Evolutionary conservation across 2,329 filamentous ascomycete species (phyloP).

Genomic region (Endoconidiophora polonica): DNA sequence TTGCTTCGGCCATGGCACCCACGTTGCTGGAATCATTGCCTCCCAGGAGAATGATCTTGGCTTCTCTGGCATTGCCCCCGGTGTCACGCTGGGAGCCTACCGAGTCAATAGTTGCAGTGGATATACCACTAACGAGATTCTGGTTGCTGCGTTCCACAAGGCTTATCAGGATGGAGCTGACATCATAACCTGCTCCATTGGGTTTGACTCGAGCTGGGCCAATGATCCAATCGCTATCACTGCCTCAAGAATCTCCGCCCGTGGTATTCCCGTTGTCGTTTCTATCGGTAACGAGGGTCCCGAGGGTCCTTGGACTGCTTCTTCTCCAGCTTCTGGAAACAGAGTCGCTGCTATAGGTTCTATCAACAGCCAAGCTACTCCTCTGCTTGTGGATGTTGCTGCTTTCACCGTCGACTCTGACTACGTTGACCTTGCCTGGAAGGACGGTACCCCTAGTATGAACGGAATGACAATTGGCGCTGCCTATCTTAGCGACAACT

Average conservation of each 20-base stretch:
- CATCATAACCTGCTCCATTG: conserved; percentile 20
- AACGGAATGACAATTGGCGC: not conserved
- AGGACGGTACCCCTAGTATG: not conserved
- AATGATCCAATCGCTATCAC: conserved; percentile 17
- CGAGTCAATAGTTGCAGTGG: conserved; percentile 23
- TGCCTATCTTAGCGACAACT: not conserved
- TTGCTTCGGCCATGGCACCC: conserved; percentile 26
- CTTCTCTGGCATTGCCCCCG: conserved; percentile 26
- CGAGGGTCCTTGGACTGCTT: conserved; percentile 15
- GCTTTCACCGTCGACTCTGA: conserved; percentile 24
- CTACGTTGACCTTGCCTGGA: not conserved
- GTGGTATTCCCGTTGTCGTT: conserved; percentile 18
- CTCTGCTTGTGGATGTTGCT: conserved; percentile 25
- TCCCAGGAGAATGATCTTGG: conserved; percentile 23
- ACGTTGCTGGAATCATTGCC: conserved; percentile 30
- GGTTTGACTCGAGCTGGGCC: conserved; percentile 18
- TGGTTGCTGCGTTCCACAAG: conserved; percentile 26
- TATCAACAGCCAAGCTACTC: conserved; percentile 29
- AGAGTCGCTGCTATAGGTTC: conserved; percentile 24
- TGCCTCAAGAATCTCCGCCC: conserved; percentile 18
- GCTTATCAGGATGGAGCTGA: conserved; percentile 26
- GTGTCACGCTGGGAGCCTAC: conserved; percentile 25
- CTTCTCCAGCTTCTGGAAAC: conserved; percentile 16
- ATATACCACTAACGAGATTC: conserved; percentile 22
- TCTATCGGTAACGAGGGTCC: conserved; percentile 18